Percentiles rank a stretch among this genome's conserved stretches.
Evolutionary conservation across 805 yeast genomes (phyloP).

Genomic region (Myxozyma kluyveri): DNA sequence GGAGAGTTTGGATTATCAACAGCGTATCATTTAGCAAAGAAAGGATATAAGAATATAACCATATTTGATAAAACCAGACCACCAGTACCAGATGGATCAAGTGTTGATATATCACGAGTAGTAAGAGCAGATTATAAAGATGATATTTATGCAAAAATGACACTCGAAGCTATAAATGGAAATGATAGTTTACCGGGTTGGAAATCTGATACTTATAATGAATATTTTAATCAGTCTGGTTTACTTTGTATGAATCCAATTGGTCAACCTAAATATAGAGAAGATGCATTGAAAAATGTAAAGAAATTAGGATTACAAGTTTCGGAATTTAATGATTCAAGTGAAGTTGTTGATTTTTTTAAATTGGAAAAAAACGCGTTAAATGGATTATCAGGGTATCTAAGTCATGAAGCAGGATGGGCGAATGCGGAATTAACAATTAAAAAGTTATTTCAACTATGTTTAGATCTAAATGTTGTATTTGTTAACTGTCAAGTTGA

Average conservation of each 20-base stretch:
- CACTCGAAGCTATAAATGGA: slow-evolving; percentile 45
- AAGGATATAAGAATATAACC: slow-evolving; percentile 19
- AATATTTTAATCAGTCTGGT: slow-evolving; percentile 24
- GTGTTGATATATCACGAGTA: slow-evolving; percentile 51
- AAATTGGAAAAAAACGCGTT: slow-evolving; percentile 36
- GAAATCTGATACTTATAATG: slow-evolving; percentile 37
- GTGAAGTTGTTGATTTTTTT: slow-evolving; percentile 4
- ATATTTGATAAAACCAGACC: slow-evolving; percentile 29
- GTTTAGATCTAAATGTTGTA: slow-evolving; percentile 21
- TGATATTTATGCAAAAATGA: slow-evolving; percentile 43
- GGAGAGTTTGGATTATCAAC: slow-evolving; percentile 56
- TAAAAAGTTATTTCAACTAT: slow-evolving; percentile 7
- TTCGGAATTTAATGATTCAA: slow-evolving; percentile 8
- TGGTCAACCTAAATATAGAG: slow-evolving; percentile 19
- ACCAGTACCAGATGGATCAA: slow-evolving; percentile 39
- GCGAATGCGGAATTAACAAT: slow-evolving; percentile 26
- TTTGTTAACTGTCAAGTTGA: slow-evolving; percentile 21
- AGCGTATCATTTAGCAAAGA: slow-evolving; percentile 43
- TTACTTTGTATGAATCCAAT: slow-evolving; percentile 21
- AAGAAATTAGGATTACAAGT: slow-evolving; percentile 17
- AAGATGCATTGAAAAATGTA: slow-evolving; percentile 17
- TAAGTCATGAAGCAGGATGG: slow-evolving; percentile 32
- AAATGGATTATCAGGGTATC: slow-evolving; percentile 35
- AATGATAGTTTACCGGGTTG: slow-evolving; percentile 24
- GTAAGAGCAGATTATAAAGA: slow-evolving; percentile 50